Evolutionary conservation across 148 eudicot genomes (phyloP), one percentile per base, ranked within the genome.

Genomic region (Fagopyrum tataricum): DNA sequence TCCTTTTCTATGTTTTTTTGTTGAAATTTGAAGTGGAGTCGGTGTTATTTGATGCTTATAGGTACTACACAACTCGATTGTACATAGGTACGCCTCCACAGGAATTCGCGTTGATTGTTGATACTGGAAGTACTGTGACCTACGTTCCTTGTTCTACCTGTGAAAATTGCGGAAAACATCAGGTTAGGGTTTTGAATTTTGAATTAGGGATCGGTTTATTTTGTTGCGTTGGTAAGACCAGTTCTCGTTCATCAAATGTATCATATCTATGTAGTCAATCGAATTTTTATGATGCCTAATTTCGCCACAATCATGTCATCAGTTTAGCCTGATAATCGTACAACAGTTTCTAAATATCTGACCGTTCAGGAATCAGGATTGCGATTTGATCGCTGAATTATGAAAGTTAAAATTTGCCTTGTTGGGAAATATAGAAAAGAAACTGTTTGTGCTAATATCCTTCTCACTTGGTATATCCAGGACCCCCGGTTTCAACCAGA

Each of bases 51-150:
- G 39, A 11, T 59, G 43, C 4, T 73, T 41, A 2, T 44, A 87
- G 90, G 44, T 84, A 87, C 78, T 84, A 84, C 47, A 83, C 93
- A 8, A 86, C 93, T 48, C 79, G 88, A 61, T 74, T 89, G 56
- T 86, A 84, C 81, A 86, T 89, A 8, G 90, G 93, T 41, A 84
- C 88, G 53, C 93, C 90, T 12, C 82, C 93, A 2, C 90, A 89
- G 81, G 76, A 71, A 46, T 89, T 89, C 56, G 86, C 93, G 9
- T 86, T 89, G n/a, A 89, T 86, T 0, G 90, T 89, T 53, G 93
- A 89, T 72, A 86, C 93, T 4, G 93, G 93, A 37, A 89, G 93
- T 51, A 83, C 93, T 46, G 93, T 86, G n/a, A 89, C 93, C 48
- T 89, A 86, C 47, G 93, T 89, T 66, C 93, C 93, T 0, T 86